phyloP scores from a whole-genome alignment of 768 basidiomycete genomes.

The Suillus occidentalis region DNA sequence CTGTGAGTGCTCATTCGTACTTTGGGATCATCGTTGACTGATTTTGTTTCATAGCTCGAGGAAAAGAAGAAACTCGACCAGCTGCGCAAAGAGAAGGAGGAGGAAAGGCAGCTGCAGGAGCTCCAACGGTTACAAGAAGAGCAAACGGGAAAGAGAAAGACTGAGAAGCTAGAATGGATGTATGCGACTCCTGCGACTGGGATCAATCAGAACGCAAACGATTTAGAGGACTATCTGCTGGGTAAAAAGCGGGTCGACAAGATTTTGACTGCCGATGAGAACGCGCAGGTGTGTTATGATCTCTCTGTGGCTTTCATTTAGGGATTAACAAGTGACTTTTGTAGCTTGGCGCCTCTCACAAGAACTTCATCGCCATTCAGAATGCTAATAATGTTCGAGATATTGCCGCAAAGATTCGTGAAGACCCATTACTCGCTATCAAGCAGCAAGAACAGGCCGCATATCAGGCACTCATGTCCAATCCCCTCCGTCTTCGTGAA shows the following conservation, averaged over 20 bases:
- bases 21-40: constrained; percentile 12
- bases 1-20: constrained; percentile 50
- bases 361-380: constrained; percentile 92
- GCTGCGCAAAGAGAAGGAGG: constrained; percentile 95
- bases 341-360: constrained; percentile 83
- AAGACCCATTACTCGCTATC: constrained; percentile 96
- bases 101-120: constrained; percentile 95
- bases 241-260: constrained; percentile 99
- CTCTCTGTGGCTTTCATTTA: constrained; percentile 2
- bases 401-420: constrained; percentile 89
- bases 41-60: constrained; percentile 64
- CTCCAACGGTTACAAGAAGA: constrained; percentile 94
- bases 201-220: constrained; percentile 81
- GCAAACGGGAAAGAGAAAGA: constrained; percentile 90
- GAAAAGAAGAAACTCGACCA: constrained; percentile 99
- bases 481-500: constrained; percentile 81
- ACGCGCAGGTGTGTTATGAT: constrained; percentile 65
- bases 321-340: constrained; percentile 9
- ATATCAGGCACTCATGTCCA: constrained; percentile 81
- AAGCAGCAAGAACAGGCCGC: constrained; percentile 97
- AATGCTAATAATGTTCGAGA: constrained; percentile 92
- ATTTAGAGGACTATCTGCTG: constrained; percentile 93
- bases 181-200: constrained; percentile 97
- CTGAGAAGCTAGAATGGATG: constrained; percentile 99
- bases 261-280: constrained; percentile 87